These are phyloP conservation scores for Coemansia sp. DNA, from an alignment of 192 early-diverging fungal species.

Conservation along the genomic window DNA sequence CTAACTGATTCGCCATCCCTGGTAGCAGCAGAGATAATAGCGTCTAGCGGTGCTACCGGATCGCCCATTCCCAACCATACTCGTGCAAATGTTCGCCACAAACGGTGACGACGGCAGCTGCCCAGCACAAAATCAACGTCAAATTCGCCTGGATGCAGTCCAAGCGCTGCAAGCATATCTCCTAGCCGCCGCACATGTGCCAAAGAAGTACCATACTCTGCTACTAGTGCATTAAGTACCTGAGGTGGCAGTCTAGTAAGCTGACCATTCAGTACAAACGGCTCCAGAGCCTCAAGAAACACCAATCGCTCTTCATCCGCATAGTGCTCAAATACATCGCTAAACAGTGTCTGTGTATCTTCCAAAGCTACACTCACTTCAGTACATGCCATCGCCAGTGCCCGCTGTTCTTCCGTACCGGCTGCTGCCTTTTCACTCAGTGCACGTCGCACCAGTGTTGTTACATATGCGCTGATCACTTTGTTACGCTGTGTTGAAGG, in stretches of 20 bases:
- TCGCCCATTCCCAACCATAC: constrained; percentile 51
- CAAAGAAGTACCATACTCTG: constrained; percentile 22
- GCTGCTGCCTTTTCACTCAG: not conserved
- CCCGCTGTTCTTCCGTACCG: constrained; percentile 18
- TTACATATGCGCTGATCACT: no score
- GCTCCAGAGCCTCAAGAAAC: constrained; percentile 43
- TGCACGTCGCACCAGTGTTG: no score
- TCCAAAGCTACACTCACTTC: constrained; percentile 38
- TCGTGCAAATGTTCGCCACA: constrained; percentile 54
- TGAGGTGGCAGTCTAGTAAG: constrained; percentile 34
- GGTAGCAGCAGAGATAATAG: constrained; percentile 21
- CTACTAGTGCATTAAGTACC: constrained; percentile 41
- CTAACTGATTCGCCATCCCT: not conserved
- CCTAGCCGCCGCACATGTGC: constrained; percentile 39
- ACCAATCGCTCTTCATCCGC: not conserved
- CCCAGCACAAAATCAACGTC: constrained; percentile 44
- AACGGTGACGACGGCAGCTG: constrained; percentile 32
- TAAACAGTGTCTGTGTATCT: constrained; percentile 25
- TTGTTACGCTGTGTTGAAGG: constrained; percentile 11
- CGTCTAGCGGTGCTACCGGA: constrained; percentile 31
- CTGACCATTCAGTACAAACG: constrained; percentile 41
- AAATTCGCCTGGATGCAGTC: constrained; percentile 43
- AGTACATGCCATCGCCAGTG: constrained; percentile 28
- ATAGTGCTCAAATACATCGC: constrained; percentile 43
- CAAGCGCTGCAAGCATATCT: constrained; percentile 25